These are phyloP conservation scores for Roridomyces roridus DNA, from an alignment of 768 basidiomycete genomes.

Conservation along the genomic window DNA sequence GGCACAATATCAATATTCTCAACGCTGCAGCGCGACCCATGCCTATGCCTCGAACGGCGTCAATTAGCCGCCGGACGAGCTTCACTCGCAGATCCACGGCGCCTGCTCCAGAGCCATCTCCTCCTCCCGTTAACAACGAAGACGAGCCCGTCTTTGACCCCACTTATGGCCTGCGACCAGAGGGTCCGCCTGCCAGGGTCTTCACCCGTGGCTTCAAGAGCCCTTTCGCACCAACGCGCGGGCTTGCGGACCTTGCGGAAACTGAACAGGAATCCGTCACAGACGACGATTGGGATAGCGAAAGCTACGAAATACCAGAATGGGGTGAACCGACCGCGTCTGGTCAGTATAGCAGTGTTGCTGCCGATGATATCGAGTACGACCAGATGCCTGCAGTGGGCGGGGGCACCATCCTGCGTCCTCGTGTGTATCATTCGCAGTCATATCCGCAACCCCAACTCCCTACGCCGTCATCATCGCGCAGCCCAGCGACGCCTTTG, in stretches of 20 bases:
- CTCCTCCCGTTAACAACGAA: conserved; percentile 64
- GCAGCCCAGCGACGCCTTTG: conserved; percentile 25
- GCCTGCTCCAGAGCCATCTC: conserved; percentile 29
- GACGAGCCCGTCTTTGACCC: conserved; percentile 69
- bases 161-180: conserved; percentile 93
- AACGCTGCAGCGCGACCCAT: conserved; percentile 7
- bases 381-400: conserved; percentile 93
- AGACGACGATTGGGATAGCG: conserved; percentile 40
- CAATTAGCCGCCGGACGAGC: conserved; percentile 19
- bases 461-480: conserved; percentile 1
- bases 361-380: conserved; percentile 64
- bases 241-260: conserved; percentile 83
- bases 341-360: conserved; percentile 45
- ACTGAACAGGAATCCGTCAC: conserved; percentile 51
- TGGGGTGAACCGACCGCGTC: conserved; percentile 59
- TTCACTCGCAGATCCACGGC: conserved; percentile 33
- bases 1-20: conserved; percentile 24
- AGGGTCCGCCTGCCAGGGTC: conserved; percentile 86
- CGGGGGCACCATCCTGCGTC: conserved; percentile 85
- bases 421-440: conserved; percentile 86
- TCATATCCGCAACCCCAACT: conserved; percentile 66
- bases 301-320: conserved; percentile 68
- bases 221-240: conserved; percentile 70
- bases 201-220: conserved; percentile 80
- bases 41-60: conserved; percentile 16